Base-by-base conservation (phyloP, 1,284 basidiomycete genomes). In the Ganoderma leucocontextum region DNA sequence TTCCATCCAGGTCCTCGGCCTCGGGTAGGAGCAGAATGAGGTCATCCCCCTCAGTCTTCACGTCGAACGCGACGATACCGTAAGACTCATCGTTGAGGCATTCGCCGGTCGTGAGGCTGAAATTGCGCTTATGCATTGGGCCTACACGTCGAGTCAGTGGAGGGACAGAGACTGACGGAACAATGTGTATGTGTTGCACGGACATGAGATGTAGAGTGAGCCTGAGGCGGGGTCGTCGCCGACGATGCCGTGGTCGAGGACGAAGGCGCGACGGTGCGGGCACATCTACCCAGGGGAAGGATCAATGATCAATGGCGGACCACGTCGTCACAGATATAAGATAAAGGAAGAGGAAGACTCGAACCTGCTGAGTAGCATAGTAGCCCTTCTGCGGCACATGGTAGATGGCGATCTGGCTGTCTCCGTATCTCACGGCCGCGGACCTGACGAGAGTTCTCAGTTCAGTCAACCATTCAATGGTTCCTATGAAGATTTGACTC, bases 81-180 rank as follows among this genome's bases (percentile, higher is more conserved):
- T 89, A 93, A 10, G 90, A 85, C 36, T 80, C 76, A 74, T 93
- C 91, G 74, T 89, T 91, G 53, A 89, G 79, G 75, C 90, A 92
- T 62, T 84, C 82, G 2, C 91, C 91, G 4, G 82, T 82, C 12
- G 82, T 81, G 44, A 93, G 82, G 12, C 84, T 81, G 78, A 89
- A 93, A 79, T 92, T 92, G 25, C 89, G 84, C 79, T 94, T 94
- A 80, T 92, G 91, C 67, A 93, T 80, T 0, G 91, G 91, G 75
- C 91, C 90, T 74, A 73, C 9, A 53, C 4, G 25, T 33, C 13
- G 15, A 22, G 6, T 44, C 29, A 66, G 35, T 25, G 9, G 15
- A n/a, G 33, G n/a, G 49, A 64, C 33, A 68, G 66, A 49, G 47
- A 22, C 55, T 69, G 13, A 57, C 49, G 33, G 33, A 39, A 15